Evolutionary conservation across 1,284 basidiomycete genomes (phyloP), one percentile per base, ranked within the genome.

Genomic region (Fistulina hepatica): DNA sequence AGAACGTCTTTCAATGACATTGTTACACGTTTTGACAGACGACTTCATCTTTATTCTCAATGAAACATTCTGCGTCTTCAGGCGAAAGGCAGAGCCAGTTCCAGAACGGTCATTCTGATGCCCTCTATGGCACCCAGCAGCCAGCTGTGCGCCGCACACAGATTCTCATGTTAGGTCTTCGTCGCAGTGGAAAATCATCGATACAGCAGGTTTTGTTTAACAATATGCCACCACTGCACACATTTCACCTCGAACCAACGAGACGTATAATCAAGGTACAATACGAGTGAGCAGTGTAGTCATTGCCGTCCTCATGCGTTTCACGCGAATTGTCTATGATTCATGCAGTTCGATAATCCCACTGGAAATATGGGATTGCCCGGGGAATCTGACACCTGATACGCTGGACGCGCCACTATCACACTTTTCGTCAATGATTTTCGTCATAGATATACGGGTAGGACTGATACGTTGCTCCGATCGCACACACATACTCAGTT

Each of bases 401-500:
- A 73, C 76, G 13, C 68, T 91, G 16, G 81, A 79, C 13, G 71
- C 71, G 2, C 72, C 82, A 1, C 65, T 92, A 17, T 71, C 73
- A 28, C 69, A 81, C 21, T 90, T 92, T 52, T 71, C 82, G 1
- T 77, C 80, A 0, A 68, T 97, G 47, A 77, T 97, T 24, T 98
- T 93, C 52, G 91, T 97, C n/a, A 85, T 97, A 50, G 94, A 97
- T 54, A 93, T 95, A 42, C 85, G 92, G 59, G 89, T 89, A 49
- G 47, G 73, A 21, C 20, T 5, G 20, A 10, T 39, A 13, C 16
- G 13, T 21, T 17, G n/a, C 21, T 17, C 15, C 22, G 12, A 12
- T 21, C 21, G 28, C 45, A 22, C 24, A 34, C 36, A 17, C 22
- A 21, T 36, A 15, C 9, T 15, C 22, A 28, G 28, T 34, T 3